phyloP scores from a whole-genome alignment of 192 early-diverging fungal species.

The Rhizoclosmatium sp. region DNA sequence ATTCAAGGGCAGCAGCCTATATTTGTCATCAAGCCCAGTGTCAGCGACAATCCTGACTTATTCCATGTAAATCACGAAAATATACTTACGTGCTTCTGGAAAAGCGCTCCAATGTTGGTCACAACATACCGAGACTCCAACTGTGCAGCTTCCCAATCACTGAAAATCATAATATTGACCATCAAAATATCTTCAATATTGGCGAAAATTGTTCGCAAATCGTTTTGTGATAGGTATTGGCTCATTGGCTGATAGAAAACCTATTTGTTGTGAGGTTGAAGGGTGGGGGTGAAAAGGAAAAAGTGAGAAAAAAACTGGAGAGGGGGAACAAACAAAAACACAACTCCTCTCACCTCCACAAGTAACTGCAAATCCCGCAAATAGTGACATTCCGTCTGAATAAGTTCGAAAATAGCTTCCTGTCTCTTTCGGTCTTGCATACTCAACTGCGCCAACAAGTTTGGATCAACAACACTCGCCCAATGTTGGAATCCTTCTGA shows the following conservation, averaged over 20 bases:
- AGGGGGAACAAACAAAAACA: neutral
- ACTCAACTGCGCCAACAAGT: conserved; percentile 52
- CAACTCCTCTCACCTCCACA: conserved; percentile 56
- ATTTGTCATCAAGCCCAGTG: neutral
- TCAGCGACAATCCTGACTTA: neutral
- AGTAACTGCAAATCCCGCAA: conserved; percentile 78
- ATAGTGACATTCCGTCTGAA: conserved; percentile 79
- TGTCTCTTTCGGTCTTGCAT: conserved; percentile 77
- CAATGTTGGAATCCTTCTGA: conserved; percentile 40
- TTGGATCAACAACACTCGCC: conserved; percentile 44
- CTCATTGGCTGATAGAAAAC: conserved; percentile 69
- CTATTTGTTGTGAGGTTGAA: conserved; percentile 36
- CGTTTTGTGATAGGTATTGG: conserved; percentile 52
- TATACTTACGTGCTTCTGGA: conserved; percentile 46
- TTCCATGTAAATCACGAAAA: neutral
- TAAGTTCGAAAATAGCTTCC: conserved; percentile 84
- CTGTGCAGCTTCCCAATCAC: conserved; percentile 71
- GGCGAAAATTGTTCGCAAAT: conserved; percentile 55
- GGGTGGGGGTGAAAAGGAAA: neutral
- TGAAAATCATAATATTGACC: conserved; percentile 71
- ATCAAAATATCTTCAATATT: conserved; percentile 70
- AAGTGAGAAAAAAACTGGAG: no score
- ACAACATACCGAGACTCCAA: conserved; percentile 59
- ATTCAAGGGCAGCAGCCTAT: conserved; percentile 63
- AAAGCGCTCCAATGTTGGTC: conserved; percentile 56